Base-by-base conservation (phyloP, 2,329 filamentous ascomycete species). In the Thermochaetoides dissita region DNA sequence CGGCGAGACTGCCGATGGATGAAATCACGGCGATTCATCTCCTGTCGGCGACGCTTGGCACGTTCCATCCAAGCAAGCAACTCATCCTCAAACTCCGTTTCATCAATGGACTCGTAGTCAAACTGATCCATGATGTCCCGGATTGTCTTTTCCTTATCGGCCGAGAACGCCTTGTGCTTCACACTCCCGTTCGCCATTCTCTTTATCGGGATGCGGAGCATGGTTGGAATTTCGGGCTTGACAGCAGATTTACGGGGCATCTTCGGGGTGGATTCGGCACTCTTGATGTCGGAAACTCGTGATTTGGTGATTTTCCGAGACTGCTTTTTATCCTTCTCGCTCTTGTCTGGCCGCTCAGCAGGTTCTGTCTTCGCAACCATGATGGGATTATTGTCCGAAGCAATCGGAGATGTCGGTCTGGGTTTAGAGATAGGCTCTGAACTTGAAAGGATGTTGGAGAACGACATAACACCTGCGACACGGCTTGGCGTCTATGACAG, bases 391-490 rank as follows among this genome's bases (percentile, higher is more conserved):
- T 58, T 55, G 28, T 57, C 54, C 30, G 40, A 47, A 10, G 32
- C 29, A 10, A 49, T 30, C 10, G 53, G 51, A 3, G 51, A 56
- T 12, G 44, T 52, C 5, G 50, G 44, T 37, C 42, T 41, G 54
- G 72, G 68, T 46, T 69, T 69, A 2, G 69, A 66, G 34, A 75
- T 69, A 41, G 82, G 78, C 43, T 86, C 80, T 42, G 83, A 72
- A 51, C 76, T 87, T 4, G 86, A 89, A 36, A 96, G 79, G 46
- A 96, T 93, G 58, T 88, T 95, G 51, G 86, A 91, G 57, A 96
- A 91, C 6, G 88, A 91, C 88, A 95, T 95, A 41, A 88, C 83
- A 58, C 94, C 84, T 45, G 81, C 80, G 34, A 80, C 71, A 59
- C 87, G 79, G 51, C 76, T 78, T 1, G 82, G 75, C 39, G 81